phyloP scores from a whole-genome alignment of 1,284 basidiomycete species.

The Abortiporus biennis region DNA sequence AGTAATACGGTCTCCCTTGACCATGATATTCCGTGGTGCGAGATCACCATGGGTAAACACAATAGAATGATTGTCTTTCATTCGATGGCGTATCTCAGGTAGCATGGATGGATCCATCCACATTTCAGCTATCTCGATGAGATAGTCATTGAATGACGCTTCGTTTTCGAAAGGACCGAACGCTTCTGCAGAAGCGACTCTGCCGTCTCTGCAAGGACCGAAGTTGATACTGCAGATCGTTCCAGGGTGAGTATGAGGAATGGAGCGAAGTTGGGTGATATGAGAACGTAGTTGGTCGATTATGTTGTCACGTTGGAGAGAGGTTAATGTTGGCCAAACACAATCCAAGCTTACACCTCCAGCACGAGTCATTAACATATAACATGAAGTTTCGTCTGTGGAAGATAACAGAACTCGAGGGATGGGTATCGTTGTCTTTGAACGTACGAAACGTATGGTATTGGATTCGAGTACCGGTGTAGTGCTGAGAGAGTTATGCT shows the following conservation, averaged over 20 bases:
- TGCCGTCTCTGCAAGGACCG: background rate
- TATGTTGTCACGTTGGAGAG: background rate
- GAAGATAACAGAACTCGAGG: background rate
- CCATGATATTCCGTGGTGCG: conserved; percentile 11
- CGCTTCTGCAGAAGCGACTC: background rate
- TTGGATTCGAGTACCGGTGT: too few species aligned
- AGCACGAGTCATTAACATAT: background rate
- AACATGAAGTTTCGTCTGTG: background rate
- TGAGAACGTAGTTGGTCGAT: background rate
- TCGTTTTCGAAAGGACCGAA: background rate
- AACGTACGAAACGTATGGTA: too few species aligned
- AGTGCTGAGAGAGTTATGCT: too few species aligned
- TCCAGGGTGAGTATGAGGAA: background rate
- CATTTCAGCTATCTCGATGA: background rate
- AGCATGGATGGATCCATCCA: background rate
- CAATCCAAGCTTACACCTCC: background rate
- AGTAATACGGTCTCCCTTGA: conserved; percentile 5
- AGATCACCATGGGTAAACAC: conserved; percentile 12
- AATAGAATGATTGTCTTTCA: conserved; percentile 6
- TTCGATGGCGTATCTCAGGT: background rate
- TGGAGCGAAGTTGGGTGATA: background rate
- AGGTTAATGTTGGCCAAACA: background rate
- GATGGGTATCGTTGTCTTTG: conserved; percentile 2
- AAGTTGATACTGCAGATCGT: background rate
- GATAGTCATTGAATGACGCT: background rate